Evolutionary conservation across 257 asterid genomes (phyloP).

Genomic region (Salvia hispanica): DNA sequence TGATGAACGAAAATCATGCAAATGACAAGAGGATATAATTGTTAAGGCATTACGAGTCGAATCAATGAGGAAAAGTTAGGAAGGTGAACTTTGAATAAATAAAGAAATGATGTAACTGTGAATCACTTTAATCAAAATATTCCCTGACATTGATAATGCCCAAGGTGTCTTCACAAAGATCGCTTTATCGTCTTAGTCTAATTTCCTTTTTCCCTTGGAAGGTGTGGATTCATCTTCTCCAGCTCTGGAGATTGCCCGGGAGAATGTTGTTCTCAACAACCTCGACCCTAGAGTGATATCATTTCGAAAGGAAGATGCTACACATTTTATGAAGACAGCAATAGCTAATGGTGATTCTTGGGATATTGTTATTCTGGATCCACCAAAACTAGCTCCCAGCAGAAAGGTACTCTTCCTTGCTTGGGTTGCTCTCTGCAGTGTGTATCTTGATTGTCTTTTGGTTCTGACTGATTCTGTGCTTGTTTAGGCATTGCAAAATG

Average conservation of each 20-base stretch:
- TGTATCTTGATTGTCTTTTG: no score
- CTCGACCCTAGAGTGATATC: slow-evolving; percentile 57
- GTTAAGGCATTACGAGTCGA: slow-evolving; percentile 5
- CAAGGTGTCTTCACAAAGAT: slow-evolving; percentile 4
- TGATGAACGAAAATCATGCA: background rate
- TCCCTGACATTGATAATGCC: background rate
- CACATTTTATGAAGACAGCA: slow-evolving; percentile 76
- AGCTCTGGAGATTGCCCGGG: slow-evolving; percentile 75
- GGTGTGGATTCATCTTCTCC: slow-evolving; percentile 92
- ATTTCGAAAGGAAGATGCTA: slow-evolving; percentile 73
- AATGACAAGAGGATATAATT: background rate
- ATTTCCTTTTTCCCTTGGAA: slow-evolving; percentile 29
- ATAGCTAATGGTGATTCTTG: slow-evolving; percentile 67
- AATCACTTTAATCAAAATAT: slow-evolving; percentile 1
- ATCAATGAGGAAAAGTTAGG: slow-evolving; percentile 14
- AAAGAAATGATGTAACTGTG: background rate
- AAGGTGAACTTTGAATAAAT: slow-evolving; percentile 3
- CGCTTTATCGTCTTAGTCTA: slow-evolving; percentile 9
- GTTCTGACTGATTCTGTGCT: background rate
- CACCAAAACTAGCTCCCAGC: slow-evolving; percentile 90
- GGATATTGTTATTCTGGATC: slow-evolving; percentile 91
- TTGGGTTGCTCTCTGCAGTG: no score
- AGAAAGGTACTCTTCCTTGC: slow-evolving; percentile 53
- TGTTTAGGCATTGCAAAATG: slow-evolving; percentile 76
- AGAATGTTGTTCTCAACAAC: slow-evolving; percentile 67